phyloP scores from a whole-genome alignment of 108 stramenopile species.

The Nitzschia palea region DNA sequence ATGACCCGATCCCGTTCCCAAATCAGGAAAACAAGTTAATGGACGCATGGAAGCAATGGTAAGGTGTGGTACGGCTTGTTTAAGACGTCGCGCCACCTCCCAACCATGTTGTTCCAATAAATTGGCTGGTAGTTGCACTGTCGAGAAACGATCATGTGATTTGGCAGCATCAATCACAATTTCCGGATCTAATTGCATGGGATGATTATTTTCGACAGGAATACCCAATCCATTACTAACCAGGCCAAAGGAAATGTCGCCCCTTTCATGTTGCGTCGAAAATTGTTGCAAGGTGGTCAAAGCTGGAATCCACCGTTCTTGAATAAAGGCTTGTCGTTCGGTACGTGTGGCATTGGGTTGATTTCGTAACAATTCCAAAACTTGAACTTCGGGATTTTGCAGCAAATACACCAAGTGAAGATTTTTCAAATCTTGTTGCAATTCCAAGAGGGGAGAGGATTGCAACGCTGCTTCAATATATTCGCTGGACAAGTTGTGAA shows the following conservation, averaged over 20 bases:
- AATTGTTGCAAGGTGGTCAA: conserved; percentile 63
- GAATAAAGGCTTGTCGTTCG: conserved; percentile 48
- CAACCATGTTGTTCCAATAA: conserved; percentile 74
- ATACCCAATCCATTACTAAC: conserved; percentile 79
- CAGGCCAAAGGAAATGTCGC: conserved; percentile 57
- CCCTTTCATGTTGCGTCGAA: conserved; percentile 30
- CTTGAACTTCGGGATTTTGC: conserved; percentile 75
- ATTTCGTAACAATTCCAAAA: conserved; percentile 47
- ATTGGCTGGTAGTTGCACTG: conserved; percentile 77
- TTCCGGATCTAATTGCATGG: conserved; percentile 63
- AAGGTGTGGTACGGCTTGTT: conserved; percentile 33
- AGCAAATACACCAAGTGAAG: conserved; percentile 49
- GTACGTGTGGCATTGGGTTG: conserved; percentile 30
- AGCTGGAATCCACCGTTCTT: conserved; percentile 53
- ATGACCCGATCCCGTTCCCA: conserved; percentile 53
- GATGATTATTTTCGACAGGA: conserved; percentile 47
- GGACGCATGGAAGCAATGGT: conserved; percentile 70
- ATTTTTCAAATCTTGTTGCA: conserved; percentile 33
- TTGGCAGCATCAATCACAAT: conserved; percentile 42
- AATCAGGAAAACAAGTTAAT: conserved; percentile 73
- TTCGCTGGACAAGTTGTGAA: conserved; percentile 52
- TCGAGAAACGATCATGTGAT: conserved; percentile 47
- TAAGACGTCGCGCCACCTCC: conserved; percentile 51
- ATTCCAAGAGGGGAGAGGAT: conserved; percentile 51
- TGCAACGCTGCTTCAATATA: conserved; percentile 50